Base-by-base conservation (phyloP, 225 moss, liverwort and hornwort species). In the Takakia lepidozioides region DNA sequence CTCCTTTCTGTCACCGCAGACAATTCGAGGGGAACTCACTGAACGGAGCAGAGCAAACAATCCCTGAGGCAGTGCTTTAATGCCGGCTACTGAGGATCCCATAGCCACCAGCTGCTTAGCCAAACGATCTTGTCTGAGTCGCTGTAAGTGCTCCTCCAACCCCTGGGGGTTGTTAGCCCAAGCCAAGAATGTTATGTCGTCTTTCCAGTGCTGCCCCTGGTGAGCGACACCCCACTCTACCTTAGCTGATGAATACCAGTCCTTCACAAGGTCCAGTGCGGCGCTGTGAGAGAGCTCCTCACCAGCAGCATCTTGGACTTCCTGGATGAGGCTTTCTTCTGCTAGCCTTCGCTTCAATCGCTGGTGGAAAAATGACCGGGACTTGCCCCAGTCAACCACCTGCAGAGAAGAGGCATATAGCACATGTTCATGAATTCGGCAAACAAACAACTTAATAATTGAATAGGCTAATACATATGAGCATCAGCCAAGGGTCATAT, bases 351-450 rank as follows among this genome's bases (percentile, higher is more conserved):
- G 79, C 61, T 72, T 87, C 73, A 98, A 56, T 36, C 98, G 55
- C 34, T 73, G 53, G 65, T 71, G 73, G 70, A 98, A 98, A 54
- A 98, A 98, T 21, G 51, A 38, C 2, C 95, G 67, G 5, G 90
- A 98, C 50, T 87, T 74, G 10, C 60, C 78, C 95, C 95, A 98
- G 30, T 90, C 73, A 47, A 98, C 80, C 32, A 78, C 78, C 78
- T 78, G 51, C 49, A 54, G 9, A 55, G 42, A 22, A 36, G n/a
- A n/a, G n/a, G n/a, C n/a, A n/a, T n/a, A n/a, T n/a, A n/a, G n/a
- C n/a, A n/a, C n/a, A n/a, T n/a, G n/a, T n/a, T n/a, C n/a, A n/a
- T n/a, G n/a, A n/a, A n/a, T n/a, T n/a, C n/a, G n/a, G n/a, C n/a
- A n/a, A n/a, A n/a, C n/a, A n/a, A n/a, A n/a, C n/a, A n/a, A n/a